Conservation (phyloP, 441 rosid species). For the Erodium moschatum region DNA sequence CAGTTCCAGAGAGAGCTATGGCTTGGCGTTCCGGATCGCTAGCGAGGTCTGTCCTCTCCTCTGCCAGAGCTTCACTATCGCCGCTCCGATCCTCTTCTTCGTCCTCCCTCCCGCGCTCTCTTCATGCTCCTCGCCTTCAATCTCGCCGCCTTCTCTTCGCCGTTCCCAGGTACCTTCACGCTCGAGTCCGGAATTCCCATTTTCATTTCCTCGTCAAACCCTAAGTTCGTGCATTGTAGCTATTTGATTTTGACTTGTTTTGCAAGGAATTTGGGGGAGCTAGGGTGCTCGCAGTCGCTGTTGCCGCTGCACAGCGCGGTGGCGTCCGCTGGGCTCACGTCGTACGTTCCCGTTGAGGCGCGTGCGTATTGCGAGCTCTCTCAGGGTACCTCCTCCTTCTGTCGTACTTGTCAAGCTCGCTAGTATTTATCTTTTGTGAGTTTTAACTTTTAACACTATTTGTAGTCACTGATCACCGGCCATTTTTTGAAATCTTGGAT, state of each 20-base stretch:
- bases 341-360: conserved; percentile 23
- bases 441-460: neutral
- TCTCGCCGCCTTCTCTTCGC: conserved; percentile 5
- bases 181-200: too few species aligned
- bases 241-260: neutral
- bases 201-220: neutral
- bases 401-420: neutral
- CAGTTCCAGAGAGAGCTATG: neutral
- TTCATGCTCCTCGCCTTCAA: neutral
- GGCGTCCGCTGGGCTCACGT: conserved; percentile 21
- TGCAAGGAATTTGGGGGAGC: conserved; percentile 21
- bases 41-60: conserved; percentile 2
- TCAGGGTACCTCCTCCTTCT: conserved; percentile 20
- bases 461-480: neutral
- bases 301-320: conserved; percentile 24
- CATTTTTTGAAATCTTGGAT: neutral
- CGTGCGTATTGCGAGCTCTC: conserved; percentile 29
- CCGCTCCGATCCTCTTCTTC: conserved; percentile 4
- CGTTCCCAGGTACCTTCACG: neutral
- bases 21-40: conserved; percentile 9
- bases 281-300: conserved; percentile 22
- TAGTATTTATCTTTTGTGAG: neutral
- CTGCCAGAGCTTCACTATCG: neutral
- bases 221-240: neutral
- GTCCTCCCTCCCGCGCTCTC: neutral